Base-by-base conservation (phyloP, 257 asterid genomes). In the Solanum tacnaense region DNA sequence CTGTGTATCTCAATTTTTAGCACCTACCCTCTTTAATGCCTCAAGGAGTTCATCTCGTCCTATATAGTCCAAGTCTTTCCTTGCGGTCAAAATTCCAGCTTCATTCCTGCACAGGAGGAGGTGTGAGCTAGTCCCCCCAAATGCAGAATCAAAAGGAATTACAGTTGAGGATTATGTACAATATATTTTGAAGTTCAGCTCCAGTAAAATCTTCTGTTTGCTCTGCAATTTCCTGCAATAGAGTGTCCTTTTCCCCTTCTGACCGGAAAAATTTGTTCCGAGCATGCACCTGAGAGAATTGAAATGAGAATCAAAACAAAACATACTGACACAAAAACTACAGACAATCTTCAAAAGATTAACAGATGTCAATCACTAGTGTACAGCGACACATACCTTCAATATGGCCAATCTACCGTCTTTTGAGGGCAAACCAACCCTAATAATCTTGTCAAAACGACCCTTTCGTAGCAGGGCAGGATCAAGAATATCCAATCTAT, bases 401-500 rank as follows among this genome's bases (percentile, higher is more conserved):
- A 97, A 92, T 90, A 97, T 96, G 91, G 99, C 99, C 88, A 95
- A 89, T 92, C 99, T 92, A 65, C 99, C 99, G 87, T 96, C 99
- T 91, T 90, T 95, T 79, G 98, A 96, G 78, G 99, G 99, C 88
- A 97, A 88, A 72, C 99, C 99, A 90, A 97, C 98, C 91, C 99
- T 96, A 86, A 96, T 93, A 89, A 97, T 96, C 92, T 94, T 97
- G 96, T 97, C 99, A 88, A 97, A 97, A 32, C 99, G 98, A 60
- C 99, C 99, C 89, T 97, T 97, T 87, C 99, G 92, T 89, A 97
- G 87, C 86, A 97, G 96, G 89, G 99, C 99, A 84, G 99, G 99
- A 91, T 97, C 99, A 86, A 97, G 98, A 92, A 97, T 97, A 92
- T 97, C 99, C 92, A 97, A 91, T 89, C 99, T 94, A 92, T 97